Conservation (phyloP, 1,284 basidiomycete genomes). For the Earliella scabrosa region DNA sequence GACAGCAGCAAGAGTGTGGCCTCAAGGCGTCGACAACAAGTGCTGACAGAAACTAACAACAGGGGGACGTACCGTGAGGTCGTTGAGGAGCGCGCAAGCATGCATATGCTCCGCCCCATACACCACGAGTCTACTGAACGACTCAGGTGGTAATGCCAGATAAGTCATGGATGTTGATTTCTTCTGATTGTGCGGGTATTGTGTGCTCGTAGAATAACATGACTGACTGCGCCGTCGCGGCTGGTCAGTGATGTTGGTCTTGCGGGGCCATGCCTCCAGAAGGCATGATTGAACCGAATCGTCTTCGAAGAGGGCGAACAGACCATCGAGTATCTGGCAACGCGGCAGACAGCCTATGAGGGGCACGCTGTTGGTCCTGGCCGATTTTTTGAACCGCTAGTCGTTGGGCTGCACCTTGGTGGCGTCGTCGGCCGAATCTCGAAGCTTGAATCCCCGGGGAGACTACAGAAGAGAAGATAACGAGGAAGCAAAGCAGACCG, state of each 20-base stretch:
- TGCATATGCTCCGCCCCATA: background rate
- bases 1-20: background rate
- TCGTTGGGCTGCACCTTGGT: too few relatives aligned
- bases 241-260: constrained; percentile 18
- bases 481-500: too few relatives aligned
- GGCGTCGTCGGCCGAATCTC: too few relatives aligned
- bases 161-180: background rate
- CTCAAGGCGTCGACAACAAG: constrained; percentile 1
- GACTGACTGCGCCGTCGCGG: constrained; percentile 9
- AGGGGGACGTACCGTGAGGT: constrained; percentile 4
- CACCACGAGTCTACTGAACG: background rate
- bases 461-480: too few relatives aligned
- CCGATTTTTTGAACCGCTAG: constrained; percentile 12
- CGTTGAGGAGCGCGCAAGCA: background rate
- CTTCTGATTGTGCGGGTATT: background rate
- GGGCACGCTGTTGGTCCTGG: background rate
- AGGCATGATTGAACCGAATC: background rate
- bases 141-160: background rate
- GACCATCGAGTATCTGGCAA: background rate
- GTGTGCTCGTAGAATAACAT: constrained; percentile 7
- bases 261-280: background rate
- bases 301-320: background rate
- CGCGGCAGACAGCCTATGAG: background rate
- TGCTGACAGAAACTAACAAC: background rate
- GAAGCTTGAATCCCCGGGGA: too few relatives aligned